Percentiles rank a stretch among this genome's conserved stretches.
These are phyloP conservation scores for Nyctanthes arbortristis DNA, from an alignment of 257 asterid species.

Conservation along the genomic window DNA sequence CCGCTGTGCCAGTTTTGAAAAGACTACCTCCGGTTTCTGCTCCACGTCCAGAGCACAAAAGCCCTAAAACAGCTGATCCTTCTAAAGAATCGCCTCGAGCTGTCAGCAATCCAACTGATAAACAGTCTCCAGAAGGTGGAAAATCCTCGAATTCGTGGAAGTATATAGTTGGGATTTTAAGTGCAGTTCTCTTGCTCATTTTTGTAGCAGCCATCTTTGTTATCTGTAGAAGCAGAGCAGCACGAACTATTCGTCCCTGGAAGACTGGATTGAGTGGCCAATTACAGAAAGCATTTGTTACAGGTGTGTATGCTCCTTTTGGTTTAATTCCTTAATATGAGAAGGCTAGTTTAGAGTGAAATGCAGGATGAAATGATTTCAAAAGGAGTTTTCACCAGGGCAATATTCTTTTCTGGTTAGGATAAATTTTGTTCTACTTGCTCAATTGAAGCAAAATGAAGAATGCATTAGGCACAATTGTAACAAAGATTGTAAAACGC, in stretches of 20 bases:
- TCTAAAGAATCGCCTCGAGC: slow-evolving; percentile 11
- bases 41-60: slow-evolving; percentile 22
- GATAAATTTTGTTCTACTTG: neutral
- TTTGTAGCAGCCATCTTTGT: slow-evolving; percentile 32
- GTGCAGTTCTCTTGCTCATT: slow-evolving; percentile 40
- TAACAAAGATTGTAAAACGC: neutral
- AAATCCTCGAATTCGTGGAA: slow-evolving; percentile 41
- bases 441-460: too few species aligned
- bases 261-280: slow-evolving; percentile 93
- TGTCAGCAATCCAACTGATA: slow-evolving; percentile 27
- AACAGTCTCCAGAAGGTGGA: slow-evolving; percentile 16
- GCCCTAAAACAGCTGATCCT: slow-evolving; percentile 26
- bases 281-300: slow-evolving; percentile 89
- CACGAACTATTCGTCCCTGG: slow-evolving; percentile 73
- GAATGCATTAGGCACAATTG: neutral
- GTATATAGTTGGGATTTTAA: slow-evolving; percentile 44
- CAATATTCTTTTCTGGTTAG: neutral
- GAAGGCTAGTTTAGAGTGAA: neutral
- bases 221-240: slow-evolving; percentile 63
- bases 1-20: slow-evolving; percentile 51
- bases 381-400: neutral
- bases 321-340: neutral
- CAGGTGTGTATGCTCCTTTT: slow-evolving; percentile 46
- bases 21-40: slow-evolving; percentile 39
- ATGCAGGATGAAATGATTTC: neutral